Evolutionary conservation across 495 filamentous ascomycete genomes (phyloP), one percentile per base, ranked within the genome.

Genomic region (Cetradonia linearis): DNA sequence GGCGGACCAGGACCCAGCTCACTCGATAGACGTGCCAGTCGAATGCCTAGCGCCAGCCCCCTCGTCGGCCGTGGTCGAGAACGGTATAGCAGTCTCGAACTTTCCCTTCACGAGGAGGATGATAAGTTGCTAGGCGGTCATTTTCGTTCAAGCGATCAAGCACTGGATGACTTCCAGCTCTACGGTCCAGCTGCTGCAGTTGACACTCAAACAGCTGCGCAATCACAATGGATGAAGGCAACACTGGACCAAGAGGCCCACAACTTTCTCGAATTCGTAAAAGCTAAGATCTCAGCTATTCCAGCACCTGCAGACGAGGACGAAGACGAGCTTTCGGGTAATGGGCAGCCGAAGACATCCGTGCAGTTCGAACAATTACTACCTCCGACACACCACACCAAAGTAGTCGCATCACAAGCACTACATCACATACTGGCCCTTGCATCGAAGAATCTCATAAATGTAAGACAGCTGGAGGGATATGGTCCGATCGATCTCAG

Each of bases 381-480:
- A 23, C 78, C 84, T 27, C 77, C 77, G 1, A 60, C 55, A 27
- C 69, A 77, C 28, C 82, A 83, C 40, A 78, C 73, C 31, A 74
- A 73, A 16, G 70, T 77, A 18, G 81, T 89, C 1, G 86, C 86
- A 40, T 84, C 84, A 10, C 86, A 90, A 65, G 88, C 78, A 1
- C 77, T 94, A 60, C 80, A 87, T 70, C 84, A 92, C 71, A 76
- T 83, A 14, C 78, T 94, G 18, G 75, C 79, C 20, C 81, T 92
- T 9, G 84, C 80, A 11, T 89, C 83, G 11, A 87, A 82, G 72
- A 77, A 76, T 1, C 66, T 82, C 55, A 64, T 87, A 44, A 66
- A 70, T 34, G 78, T 86, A 3, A 65, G 73, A 64, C 85, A 88
- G 66, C 73, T 78, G 2, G 73, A 70, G 20, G 63, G 61, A 1